Evolutionary conservation across 495 filamentous ascomycete genomes (phyloP).

Genomic region (Aspergillus sparsus): DNA sequence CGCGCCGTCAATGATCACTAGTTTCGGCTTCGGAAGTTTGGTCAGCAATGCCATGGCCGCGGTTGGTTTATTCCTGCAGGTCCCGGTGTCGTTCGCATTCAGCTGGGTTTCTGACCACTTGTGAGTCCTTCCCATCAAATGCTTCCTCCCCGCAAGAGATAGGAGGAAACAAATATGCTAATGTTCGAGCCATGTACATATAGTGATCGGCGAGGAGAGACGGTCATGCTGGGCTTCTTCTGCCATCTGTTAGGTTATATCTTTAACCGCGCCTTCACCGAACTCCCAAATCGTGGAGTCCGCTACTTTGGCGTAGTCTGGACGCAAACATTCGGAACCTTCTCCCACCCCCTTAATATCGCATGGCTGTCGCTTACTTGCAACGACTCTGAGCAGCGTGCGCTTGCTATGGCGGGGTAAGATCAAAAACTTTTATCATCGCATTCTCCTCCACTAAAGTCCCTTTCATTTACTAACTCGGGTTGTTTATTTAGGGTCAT

Average conservation of each 20-base stretch:
- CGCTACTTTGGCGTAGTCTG: slow-evolving; percentile 19
- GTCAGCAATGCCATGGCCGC: slow-evolving; percentile 18
- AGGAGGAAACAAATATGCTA: not conserved
- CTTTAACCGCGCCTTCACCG: slow-evolving; percentile 21
- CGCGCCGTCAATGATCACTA: slow-evolving; percentile 19
- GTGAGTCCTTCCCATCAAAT: slow-evolving; percentile 4
- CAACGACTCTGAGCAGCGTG: slow-evolving; percentile 17
- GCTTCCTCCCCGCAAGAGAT: not conserved
- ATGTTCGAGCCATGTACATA: not conserved
- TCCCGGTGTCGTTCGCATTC: slow-evolving; percentile 19
- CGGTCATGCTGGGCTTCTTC: slow-evolving; percentile 17
- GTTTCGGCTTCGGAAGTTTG: slow-evolving; percentile 17
- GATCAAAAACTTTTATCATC: not conserved
- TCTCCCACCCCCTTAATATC: slow-evolving; percentile 21
- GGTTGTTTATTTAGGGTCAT: slow-evolving; percentile 6
- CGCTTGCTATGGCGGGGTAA: slow-evolving; percentile 21
- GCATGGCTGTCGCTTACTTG: slow-evolving; percentile 21
- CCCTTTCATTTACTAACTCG: not conserved
- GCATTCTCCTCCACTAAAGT: not conserved
- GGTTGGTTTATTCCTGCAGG: slow-evolving; percentile 20
- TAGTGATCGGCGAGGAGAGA: slow-evolving; percentile 19
- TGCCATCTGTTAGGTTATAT: slow-evolving; percentile 19
- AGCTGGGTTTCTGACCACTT: slow-evolving; percentile 18
- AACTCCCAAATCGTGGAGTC: slow-evolving; percentile 9
- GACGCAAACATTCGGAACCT: slow-evolving; percentile 16